Evolutionary conservation across 768 basidiomycete species (phyloP).

Genomic region (Daedaleopsis nitida): DNA sequence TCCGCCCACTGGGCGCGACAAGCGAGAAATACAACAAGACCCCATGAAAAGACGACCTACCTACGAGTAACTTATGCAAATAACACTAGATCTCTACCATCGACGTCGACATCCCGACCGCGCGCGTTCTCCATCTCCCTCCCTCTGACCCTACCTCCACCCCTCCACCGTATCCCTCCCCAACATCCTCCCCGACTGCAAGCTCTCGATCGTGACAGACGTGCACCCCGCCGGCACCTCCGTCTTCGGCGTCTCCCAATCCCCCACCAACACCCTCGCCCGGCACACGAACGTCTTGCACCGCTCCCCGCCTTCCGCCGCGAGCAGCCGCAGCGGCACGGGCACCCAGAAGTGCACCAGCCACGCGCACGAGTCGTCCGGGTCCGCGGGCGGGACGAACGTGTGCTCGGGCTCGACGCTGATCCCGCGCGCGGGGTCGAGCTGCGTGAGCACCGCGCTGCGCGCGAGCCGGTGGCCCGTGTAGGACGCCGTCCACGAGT

Average conservation of each 20-base stretch:
- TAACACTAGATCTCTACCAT: too few species aligned
- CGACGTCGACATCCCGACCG: too few species aligned
- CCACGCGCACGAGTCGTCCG: constrained; percentile 28
- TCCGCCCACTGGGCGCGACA: too few species aligned
- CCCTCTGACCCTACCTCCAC: too few species aligned
- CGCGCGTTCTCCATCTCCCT: too few species aligned
- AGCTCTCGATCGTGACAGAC: constrained; percentile 6
- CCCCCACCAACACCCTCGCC: constrained; percentile 30
- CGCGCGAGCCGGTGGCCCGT: neutral
- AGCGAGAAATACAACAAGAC: too few species aligned
- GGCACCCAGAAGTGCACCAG: constrained; percentile 47
- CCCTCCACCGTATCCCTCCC: neutral
- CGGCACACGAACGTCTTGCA: constrained; percentile 41
- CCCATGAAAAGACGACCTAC: too few species aligned
- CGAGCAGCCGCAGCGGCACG: constrained; percentile 48
- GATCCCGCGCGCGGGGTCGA: constrained; percentile 14
- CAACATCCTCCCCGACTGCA: constrained; percentile 7
- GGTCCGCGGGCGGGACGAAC: constrained; percentile 1
- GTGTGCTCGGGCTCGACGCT: constrained; percentile 7
- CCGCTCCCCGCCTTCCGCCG: constrained; percentile 41
- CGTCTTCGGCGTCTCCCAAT: constrained; percentile 14
- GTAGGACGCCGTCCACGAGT: constrained; percentile 8
- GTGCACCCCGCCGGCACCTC: constrained; percentile 1
- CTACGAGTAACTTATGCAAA: too few species aligned
- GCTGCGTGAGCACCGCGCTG: neutral